Evolutionary conservation across 495 filamentous ascomycete genomes (phyloP), one percentile per base, ranked within the genome.

Genomic region (Polyplosphaeria fusca): DNA sequence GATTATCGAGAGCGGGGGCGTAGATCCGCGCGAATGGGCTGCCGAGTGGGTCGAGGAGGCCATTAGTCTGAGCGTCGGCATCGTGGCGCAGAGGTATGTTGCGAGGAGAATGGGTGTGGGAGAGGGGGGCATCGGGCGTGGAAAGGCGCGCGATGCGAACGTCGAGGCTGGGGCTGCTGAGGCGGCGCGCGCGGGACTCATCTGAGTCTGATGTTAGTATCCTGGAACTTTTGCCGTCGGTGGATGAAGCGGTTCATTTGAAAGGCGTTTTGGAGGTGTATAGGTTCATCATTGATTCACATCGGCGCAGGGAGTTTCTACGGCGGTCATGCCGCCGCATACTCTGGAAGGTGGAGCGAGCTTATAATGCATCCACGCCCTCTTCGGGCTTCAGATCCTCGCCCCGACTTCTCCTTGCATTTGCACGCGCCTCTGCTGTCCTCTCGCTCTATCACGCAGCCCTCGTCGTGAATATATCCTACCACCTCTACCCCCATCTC

Each of bases 31-130:
- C 37, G 93, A 97, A 71, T 98, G 93, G 93, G 87, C 95, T 30
- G 84, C 91, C 0, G 94, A 97, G 70, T 98, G 93, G 93, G 79
- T 98, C 4, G 91, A 97, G 73, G 94, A 97, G 70, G 74, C 85
- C 0, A 78, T 98, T n/a, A 81, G 77, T 37, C 71, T 96, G 48
- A 81, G 83, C 3, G 80, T 91, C 0, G 94, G 93, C 4, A 72
- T 95, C 18, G 83, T 97, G 11, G 93, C 93, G n/a, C 93, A 98
- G 77, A 77, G 89, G 59, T 98, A 98, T 70, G 94, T 98, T 4
- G 93, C 93, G 4, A 80, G 88, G 47, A 75, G 93, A 44, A 98
- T 98, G 93, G 89, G 93, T 16, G 91, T 98, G 4, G 93, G 93
- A 42, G 88, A 94, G 71, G 82, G 86, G 5, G 85, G 84, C 5